These are phyloP conservation scores for Ensete glaucum DNA, from an alignment of 176 grass and related monocot species.

Conservation along the genomic window DNA sequence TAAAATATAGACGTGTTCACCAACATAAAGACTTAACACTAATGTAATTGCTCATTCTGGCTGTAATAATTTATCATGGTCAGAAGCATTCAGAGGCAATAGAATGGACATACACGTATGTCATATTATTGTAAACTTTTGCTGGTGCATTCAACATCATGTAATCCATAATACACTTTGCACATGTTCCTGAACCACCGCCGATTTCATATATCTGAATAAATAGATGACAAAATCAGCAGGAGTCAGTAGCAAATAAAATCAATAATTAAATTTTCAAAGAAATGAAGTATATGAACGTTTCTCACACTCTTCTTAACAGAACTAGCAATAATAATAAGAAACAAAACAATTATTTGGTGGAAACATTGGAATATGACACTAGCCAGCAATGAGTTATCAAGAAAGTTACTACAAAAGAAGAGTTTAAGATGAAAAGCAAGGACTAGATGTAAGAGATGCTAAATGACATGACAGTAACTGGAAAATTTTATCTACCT, in stretches of 20 bases:
- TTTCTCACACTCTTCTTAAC: neutral
- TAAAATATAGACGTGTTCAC: neutral
- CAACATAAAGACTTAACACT: neutral
- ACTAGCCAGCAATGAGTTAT: neutral
- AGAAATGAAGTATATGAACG: neutral
- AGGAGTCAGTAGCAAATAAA: neutral
- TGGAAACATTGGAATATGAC: neutral
- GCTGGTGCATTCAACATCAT: slow-evolving; percentile 91
- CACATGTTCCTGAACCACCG: slow-evolving; percentile 94
- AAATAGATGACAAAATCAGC: slow-evolving; percentile 14
- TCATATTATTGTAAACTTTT: slow-evolving; percentile 91
- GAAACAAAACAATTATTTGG: neutral
- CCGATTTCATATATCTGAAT: slow-evolving; percentile 92
- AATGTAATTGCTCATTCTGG: neutral
- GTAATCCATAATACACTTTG: slow-evolving; percentile 91
- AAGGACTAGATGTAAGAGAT: neutral
- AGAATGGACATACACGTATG: slow-evolving; percentile 63
- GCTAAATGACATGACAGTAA: neutral
- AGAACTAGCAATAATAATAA: neutral
- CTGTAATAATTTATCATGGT: neutral
- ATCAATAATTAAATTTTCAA: neutral
- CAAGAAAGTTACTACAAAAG: neutral
- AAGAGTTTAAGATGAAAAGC: neutral
- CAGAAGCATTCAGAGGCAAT: neutral
- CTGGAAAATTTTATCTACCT: neutral